Evolutionary conservation across 441 rosid species (phyloP), one percentile per base, ranked within the genome.

Genomic region (Adansonia gregorii): DNA sequence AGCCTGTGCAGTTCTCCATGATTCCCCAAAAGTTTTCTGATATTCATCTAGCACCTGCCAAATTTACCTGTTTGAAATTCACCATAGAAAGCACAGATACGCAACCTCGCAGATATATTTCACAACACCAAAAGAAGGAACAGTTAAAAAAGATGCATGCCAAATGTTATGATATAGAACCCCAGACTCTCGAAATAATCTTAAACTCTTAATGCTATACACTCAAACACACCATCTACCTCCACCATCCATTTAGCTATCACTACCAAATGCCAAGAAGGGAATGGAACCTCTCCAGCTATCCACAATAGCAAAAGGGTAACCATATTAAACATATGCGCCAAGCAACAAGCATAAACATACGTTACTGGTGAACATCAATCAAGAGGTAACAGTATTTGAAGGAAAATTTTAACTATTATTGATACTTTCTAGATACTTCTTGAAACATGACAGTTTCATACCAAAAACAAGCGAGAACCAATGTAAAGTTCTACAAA

Each of bases 31-130:
- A 80, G 27, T 88, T 88, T 94, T 96, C 85, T 91, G 92, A 86
- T 94, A 93, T 88, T 94, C 99, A 85, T 96, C 99, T 56, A 94
- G 67, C n/a, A 96, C 90, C 98, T 96, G 85, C 79, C 43, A 68
- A 60, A 76, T 49, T 79, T 39, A 17, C 4, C 55, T 27, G 3
- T 56, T 43, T 59, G 67, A 68, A 45, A 77, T 12, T 64, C 56
- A 69, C 59, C 39, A 52, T 76, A 27, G 20, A 79, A 79, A 69
- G 10, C 9, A 41, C 14, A 49, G 45, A 7, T 20, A 75, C 14
- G 15, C 12, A 8, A 66, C 20, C 15, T 52, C 20, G 41, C 12
- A 51, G 41, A 63, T 3, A 51, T 19, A n/a, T 24, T 15, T 22
- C 49, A 35, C 10, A 54, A 48, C 64, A 72, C 20, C 49, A 9